Base-by-base conservation (phyloP, 1,284 basidiomycete species). In the Singerocomus rubriflavus region DNA sequence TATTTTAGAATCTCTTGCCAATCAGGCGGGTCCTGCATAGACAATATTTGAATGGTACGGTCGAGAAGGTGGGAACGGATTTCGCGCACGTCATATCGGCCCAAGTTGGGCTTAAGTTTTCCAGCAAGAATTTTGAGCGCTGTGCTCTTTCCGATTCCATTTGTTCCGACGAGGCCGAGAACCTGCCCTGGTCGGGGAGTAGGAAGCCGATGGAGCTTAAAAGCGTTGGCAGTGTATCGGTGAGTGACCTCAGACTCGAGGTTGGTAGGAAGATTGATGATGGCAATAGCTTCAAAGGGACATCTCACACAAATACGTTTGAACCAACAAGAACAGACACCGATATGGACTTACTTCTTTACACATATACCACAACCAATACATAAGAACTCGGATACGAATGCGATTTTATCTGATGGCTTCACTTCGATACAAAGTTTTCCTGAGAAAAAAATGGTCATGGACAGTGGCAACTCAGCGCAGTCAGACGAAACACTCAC, bases 361-460 rank as follows among this genome's bases (percentile, higher is more conserved):
- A 96, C 93, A 70, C 95, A 98, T 66, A 97, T 97, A 89, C 94
- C 94, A 72, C 94, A 98, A 65, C 93, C 93, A 57, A 96, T 96
- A 69, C 93, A 96, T 49, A 98, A 75, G 69, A 95, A 93, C 71
- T 98, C 94, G 29, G 95, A 98, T 72, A 98, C 88, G 80, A 94
- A 97, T 3, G 95, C 89, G 72, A 97, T 97, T 78, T 95, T 96
- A 75, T 96, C 91, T 13, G 85, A 80, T 13, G 93, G 71, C 67
- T 92, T 93, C 58, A 98, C 95, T 74, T 98, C 95, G 63, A 98
- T 98, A 79, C 95, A 98, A 27, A 98, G 78, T 74, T 97, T 97
- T 38, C 94, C 92, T 93, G 53, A 17, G 40, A 30, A 50, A 26
- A 33, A 30, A 26, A 5, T 1, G 16, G 16, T 49, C 31, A 35